phyloP scores from a whole-genome alignment of 2,329 filamentous ascomycete genomes.

The Elsinoe necatrix region DNA sequence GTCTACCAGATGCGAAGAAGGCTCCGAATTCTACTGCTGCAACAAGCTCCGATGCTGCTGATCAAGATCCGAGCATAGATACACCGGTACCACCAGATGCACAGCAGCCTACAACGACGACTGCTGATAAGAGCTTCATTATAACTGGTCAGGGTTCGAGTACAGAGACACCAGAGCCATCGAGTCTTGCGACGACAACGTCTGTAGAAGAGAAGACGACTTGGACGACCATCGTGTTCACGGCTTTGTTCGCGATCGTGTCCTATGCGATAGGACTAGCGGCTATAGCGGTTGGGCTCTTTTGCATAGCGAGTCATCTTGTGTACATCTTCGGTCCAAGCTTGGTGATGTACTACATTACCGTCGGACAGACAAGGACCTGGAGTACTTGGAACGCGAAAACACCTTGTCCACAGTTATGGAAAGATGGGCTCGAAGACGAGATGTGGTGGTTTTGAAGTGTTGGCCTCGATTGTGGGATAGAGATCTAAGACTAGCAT shows the following conservation, averaged over 20 bases:
- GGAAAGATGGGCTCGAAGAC: not conserved
- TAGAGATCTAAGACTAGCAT: too few relatives aligned
- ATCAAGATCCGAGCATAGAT: too few relatives aligned
- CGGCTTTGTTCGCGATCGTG: not conserved
- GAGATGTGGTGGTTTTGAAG: conserved; percentile 1
- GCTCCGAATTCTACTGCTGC: not conserved
- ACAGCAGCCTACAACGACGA: not conserved
- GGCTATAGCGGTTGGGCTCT: not conserved
- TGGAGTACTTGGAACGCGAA: not conserved
- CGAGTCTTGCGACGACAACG: not conserved
- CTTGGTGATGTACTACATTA: not conserved
- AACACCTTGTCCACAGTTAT: not conserved
- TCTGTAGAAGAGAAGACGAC: not conserved
- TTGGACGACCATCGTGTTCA: not conserved
- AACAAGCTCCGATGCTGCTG: too few relatives aligned
- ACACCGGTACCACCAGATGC: not conserved
- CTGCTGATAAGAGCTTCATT: too few relatives aligned
- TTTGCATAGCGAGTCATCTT: not conserved
- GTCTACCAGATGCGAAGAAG: too few relatives aligned
- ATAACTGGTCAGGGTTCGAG: not conserved
- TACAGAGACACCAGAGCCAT: not conserved
- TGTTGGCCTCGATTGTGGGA: too few relatives aligned
- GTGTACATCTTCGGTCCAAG: not conserved
- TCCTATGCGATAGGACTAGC: not conserved
- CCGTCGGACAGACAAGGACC: not conserved